These are phyloP conservation scores for Ganoderma lucidum DNA, from an alignment of 1,284 basidiomycete genomes.

Conservation along the genomic window DNA sequence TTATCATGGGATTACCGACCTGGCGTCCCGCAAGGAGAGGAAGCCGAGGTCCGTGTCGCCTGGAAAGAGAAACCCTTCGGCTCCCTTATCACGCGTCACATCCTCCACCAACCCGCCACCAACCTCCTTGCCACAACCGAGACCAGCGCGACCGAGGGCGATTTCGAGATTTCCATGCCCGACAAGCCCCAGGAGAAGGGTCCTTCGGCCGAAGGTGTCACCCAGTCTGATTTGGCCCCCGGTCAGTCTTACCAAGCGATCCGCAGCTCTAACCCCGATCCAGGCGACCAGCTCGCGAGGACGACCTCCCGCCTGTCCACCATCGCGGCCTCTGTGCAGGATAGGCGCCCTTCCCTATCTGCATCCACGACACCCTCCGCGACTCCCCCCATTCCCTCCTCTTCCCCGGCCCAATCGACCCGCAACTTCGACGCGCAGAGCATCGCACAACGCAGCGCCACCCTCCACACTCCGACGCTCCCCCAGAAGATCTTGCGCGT, in stretches of 20 bases:
- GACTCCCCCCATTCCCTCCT: conserved; percentile 26
- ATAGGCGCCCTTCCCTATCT: conserved; percentile 13
- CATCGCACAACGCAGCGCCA: conserved; percentile 22
- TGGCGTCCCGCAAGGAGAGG: conserved; percentile 47
- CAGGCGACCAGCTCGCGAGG: conserved; percentile 45
- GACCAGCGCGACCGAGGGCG: conserved; percentile 15
- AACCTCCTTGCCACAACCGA: neutral
- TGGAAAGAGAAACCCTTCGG: conserved; percentile 51
- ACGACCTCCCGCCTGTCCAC: conserved; percentile 42
- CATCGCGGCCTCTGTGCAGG: conserved; percentile 28
- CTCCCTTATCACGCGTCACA: conserved; percentile 36
- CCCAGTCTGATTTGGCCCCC: neutral
- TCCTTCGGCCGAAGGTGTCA: conserved; percentile 2
- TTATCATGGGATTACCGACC: conserved; percentile 50
- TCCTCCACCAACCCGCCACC: conserved; percentile 28
- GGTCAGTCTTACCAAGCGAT: conserved; percentile 14
- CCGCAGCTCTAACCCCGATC: conserved; percentile 34
- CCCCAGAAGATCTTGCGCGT: conserved; percentile 30
- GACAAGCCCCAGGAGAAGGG: conserved; percentile 23
- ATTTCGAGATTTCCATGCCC: conserved; percentile 14
- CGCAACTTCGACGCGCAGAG: conserved; percentile 23
- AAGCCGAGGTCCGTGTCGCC: conserved; percentile 43
- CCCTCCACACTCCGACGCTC: conserved; percentile 22
- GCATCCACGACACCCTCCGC: conserved; percentile 13
- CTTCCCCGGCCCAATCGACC: conserved; percentile 24